A percentile compares a stretch with the other conserved stretches of the same genome.
Conservation (phyloP, 805 yeast species). For the Candida boidinii region DNA sequence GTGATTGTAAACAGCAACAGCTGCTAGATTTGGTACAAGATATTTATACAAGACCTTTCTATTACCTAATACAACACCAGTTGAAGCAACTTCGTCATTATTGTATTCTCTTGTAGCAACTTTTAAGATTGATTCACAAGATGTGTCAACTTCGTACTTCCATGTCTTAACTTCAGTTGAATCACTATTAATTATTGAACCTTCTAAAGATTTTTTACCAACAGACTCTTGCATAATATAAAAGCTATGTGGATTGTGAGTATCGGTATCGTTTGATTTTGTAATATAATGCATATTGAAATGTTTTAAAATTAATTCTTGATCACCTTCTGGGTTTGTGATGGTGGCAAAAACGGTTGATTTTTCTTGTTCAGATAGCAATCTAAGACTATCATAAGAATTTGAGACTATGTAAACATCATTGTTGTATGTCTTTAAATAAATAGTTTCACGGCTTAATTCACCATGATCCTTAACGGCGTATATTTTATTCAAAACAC, state of each 20-base stretch:
- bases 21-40: constrained; percentile 60
- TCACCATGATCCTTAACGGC: constrained; percentile 5
- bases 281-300: too few species aligned
- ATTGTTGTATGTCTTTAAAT: neutral
- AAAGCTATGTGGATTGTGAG: constrained; percentile 4
- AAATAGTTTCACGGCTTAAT: too few species aligned
- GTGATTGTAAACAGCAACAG: constrained; percentile 32
- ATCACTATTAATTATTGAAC: constrained; percentile 4
- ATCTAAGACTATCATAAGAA: neutral
- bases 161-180: constrained; percentile 10
- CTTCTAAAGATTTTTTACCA: constrained; percentile 6
- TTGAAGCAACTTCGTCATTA: constrained; percentile 38
- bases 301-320: constrained; percentile 8
- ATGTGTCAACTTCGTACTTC: constrained; percentile 4
- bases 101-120: constrained; percentile 29
- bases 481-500: constrained; percentile 3
- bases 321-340: constrained; percentile 1
- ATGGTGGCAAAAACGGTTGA: constrained; percentile 5
- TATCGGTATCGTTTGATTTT: too few species aligned
- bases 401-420: neutral
- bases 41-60: constrained; percentile 78
- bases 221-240: constrained; percentile 6
- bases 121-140: constrained; percentile 30
- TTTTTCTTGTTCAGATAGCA: neutral
- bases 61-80: constrained; percentile 63